Conservation (phyloP, 352 stramenopile genomes). For the Phytophthora syringae region DNA sequence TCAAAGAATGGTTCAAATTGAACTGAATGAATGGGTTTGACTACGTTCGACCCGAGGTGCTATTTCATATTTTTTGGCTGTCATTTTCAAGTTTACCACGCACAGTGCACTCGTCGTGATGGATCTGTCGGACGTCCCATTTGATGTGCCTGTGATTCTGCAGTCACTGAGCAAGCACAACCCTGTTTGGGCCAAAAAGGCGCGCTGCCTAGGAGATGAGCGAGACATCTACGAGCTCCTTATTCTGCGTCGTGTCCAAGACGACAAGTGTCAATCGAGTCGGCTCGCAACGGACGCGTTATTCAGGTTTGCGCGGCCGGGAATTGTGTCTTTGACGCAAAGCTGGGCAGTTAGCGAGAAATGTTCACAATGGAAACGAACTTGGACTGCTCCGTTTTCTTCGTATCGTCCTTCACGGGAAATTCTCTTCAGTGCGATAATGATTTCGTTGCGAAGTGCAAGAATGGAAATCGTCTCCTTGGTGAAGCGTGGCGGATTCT, state of each 20-base stretch:
- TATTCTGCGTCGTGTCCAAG: slow-evolving; percentile 14
- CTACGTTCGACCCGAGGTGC: too few species aligned
- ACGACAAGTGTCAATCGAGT: slow-evolving; percentile 22
- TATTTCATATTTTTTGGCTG: too few species aligned
- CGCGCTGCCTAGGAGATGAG: neutral
- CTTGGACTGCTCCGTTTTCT: slow-evolving; percentile 2
- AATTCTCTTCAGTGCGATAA: slow-evolving; percentile 6
- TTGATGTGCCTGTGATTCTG: slow-evolving; percentile 21
- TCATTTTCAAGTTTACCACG: too few species aligned
- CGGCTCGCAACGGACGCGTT: slow-evolving; percentile 6
- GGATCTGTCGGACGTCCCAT: slow-evolving; percentile 5
- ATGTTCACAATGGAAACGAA: slow-evolving; percentile 17
- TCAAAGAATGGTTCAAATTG: too few species aligned
- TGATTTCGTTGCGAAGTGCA: slow-evolving; percentile 12
- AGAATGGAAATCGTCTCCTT: neutral
- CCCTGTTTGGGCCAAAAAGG: too few species aligned
- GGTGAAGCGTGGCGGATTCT: slow-evolving; percentile 11
- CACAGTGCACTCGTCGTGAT: too few species aligned
- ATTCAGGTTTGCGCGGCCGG: neutral
- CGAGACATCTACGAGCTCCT: slow-evolving; percentile 11
- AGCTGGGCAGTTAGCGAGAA: neutral
- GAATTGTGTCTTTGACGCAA: slow-evolving; percentile 10
- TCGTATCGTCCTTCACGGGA: neutral
- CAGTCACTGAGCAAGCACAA: too few species aligned
- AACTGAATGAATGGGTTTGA: too few species aligned